Evolutionary conservation across 202 grass and related monocot genomes (phyloP), one percentile per base, ranked within the genome.

Genomic region (Hordeum pubiflorum): DNA sequence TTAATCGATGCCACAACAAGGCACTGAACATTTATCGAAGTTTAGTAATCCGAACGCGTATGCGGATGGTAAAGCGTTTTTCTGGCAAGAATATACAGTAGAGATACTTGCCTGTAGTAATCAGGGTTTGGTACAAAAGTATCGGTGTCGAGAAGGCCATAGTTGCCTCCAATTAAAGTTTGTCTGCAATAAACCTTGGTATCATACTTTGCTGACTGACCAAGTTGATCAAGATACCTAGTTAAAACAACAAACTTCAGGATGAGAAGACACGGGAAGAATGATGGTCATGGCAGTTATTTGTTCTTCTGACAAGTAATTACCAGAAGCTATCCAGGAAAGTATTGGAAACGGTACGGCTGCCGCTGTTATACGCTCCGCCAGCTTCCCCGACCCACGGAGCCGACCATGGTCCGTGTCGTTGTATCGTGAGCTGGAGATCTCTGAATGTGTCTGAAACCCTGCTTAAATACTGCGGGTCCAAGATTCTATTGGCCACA

Each of bases 141-240:
- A 31, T 93, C 64, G 0, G 90, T 93, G 78, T 99, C 96, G 17
- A 99, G 89, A 64, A 99, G 96, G 43, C 96, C 96, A 44, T 99
- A 99, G 75, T 99, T 93, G 39, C 92, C 96, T 26, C 96, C 96
- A 61, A 96, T 96, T 57, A 99, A 86, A 32, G 84, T 87, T 72
- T 99, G 96, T 76, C 96, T 91, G 59, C 96, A 99, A 70, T 99
- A 99, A 15, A 90, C 92, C 85, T 90, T 95, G 10, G 92, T 96
- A 67, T 99, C 86, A 87, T 99, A 99, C 80, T 88, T 99, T 31
- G 96, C 87, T 66, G 96, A 85, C 70, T 95, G 84, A 33, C 96
- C 96, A 67, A 99, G 82, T 79, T 99, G 92, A 90, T 99, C 96
- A 75, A 99, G 82, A 70, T 99, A 99, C 96, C 96, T 99, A 77